These are phyloP conservation scores for Waitea zeae DNA, from an alignment of 1,284 basidiomycete species.

Conservation along the genomic window DNA sequence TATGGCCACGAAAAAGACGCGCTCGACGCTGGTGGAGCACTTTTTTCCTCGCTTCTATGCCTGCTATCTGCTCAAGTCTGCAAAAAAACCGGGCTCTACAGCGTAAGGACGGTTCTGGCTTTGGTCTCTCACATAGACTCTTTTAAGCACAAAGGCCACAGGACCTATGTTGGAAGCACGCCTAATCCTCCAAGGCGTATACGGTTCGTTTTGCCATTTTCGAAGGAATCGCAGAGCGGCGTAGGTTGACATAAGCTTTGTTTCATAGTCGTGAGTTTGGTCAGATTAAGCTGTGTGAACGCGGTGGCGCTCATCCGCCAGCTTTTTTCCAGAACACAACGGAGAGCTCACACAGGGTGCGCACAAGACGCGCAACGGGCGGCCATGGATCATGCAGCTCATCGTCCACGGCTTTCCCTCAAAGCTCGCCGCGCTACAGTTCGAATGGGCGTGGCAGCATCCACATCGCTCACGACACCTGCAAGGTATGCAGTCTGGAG, in stretches of 20 bases:
- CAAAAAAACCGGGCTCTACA: conserved; percentile 33
- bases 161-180: conserved; percentile 71
- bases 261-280: too few relatives aligned
- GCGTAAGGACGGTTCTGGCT: conserved; percentile 24
- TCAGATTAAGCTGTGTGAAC: not conserved
- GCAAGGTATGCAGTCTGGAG: conserved; percentile 21
- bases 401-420: conserved; percentile 82
- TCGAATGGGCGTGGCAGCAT: conserved; percentile 92
- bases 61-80: conserved; percentile 72
- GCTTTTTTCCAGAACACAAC: conserved; percentile 56
- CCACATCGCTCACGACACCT: conserved; percentile 41
- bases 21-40: conserved; percentile 36
- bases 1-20: too few relatives aligned
- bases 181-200: conserved; percentile 66
- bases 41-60: conserved; percentile 69
- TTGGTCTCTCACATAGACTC: not conserved
- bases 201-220: conserved; percentile 26
- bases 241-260: too few relatives aligned
- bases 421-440: conserved; percentile 69
- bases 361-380: conserved; percentile 45
- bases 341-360: conserved; percentile 67
- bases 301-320: not conserved
- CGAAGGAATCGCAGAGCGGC: too few relatives aligned
- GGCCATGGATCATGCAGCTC: conserved; percentile 86
- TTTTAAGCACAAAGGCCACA: conserved; percentile 10